phyloP scores from a whole-genome alignment of 495 filamentous ascomycete species.

The Aspergillus panamensis region DNA sequence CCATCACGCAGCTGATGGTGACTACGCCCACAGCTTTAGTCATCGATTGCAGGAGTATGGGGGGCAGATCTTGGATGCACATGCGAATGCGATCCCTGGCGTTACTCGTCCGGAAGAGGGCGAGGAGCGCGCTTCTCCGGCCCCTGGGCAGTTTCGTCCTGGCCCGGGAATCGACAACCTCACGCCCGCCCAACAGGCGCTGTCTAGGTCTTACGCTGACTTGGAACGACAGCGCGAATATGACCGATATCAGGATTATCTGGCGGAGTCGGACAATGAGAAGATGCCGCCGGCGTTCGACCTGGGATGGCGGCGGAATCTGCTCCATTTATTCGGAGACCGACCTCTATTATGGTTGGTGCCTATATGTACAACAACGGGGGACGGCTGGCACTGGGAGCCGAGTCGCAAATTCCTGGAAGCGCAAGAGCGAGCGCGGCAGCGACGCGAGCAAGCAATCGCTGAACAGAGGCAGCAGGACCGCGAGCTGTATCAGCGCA shows the following conservation, averaged over 20 bases:
- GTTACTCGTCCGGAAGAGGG: slow-evolving; percentile 78
- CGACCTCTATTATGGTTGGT: slow-evolving; percentile 67
- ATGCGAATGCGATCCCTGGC: slow-evolving; percentile 78
- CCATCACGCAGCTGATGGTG: slow-evolving; percentile 36
- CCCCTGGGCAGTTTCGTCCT: slow-evolving; percentile 24
- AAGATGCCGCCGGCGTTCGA: slow-evolving; percentile 92
- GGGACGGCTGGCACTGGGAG: slow-evolving; percentile 97
- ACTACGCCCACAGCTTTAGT: slow-evolving; percentile 56
- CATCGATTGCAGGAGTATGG: slow-evolving; percentile 60
- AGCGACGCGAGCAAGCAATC: slow-evolving; percentile 56
- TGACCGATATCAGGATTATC: slow-evolving; percentile 78
- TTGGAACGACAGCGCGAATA: slow-evolving; percentile 68
- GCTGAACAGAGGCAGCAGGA: slow-evolving; percentile 47
- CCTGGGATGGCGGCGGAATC: slow-evolving; percentile 73
- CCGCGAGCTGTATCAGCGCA: slow-evolving; percentile 40
- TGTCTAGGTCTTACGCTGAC: slow-evolving; percentile 62
- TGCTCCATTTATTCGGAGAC: slow-evolving; percentile 79
- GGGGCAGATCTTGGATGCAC: slow-evolving; percentile 73
- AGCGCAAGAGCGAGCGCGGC: slow-evolving; percentile 57
- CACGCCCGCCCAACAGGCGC: slow-evolving; percentile 46
- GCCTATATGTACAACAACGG: slow-evolving; percentile 78
- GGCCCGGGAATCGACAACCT: slow-evolving; percentile 20
- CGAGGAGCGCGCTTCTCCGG: slow-evolving; percentile 47
- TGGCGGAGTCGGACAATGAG: slow-evolving; percentile 80
- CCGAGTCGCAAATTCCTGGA: slow-evolving; percentile 68